Percentiles rank a stretch among this genome's conserved stretches.
Conservation (phyloP, 768 basidiomycete species). For the Kwoniella mangroviensis region DNA sequence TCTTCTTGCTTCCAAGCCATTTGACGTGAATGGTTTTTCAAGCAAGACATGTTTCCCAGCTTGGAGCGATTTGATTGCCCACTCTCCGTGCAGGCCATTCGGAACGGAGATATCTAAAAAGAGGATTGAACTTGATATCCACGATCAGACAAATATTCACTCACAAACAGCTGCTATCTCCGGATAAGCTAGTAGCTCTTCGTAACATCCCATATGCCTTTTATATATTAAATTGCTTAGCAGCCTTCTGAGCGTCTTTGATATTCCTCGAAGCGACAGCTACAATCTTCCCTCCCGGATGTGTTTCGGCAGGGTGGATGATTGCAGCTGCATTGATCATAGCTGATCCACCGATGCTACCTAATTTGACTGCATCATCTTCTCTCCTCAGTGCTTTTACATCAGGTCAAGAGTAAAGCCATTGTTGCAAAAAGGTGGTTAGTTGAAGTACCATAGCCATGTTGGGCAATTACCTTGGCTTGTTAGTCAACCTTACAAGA, state of each 20-base stretch:
- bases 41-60: conserved; percentile 21
- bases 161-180: conserved; percentile 19
- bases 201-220: conserved; percentile 22
- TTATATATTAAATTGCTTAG: conserved; percentile 10
- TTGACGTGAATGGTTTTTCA: conserved; percentile 18
- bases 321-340: conserved; percentile 21
- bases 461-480: neutral
- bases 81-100: conserved; percentile 17
- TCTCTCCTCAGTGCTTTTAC: conserved; percentile 13
- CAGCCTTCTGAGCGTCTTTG: conserved; percentile 11
- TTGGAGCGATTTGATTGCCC: conserved; percentile 21
- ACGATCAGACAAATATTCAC: neutral
- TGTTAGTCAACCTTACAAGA: too few relatives aligned
- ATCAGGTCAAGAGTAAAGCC: conserved; percentile 15
- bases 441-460: conserved; percentile 25
- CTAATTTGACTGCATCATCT: conserved; percentile 7
- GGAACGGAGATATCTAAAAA: conserved; percentile 8
- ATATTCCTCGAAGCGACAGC: conserved; percentile 12
- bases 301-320: conserved; percentile 18
- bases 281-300: conserved; percentile 16
- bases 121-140: too few relatives aligned
- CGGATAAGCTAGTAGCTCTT: conserved; percentile 17
- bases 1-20: conserved; percentile 13
- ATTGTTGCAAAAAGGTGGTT: conserved; percentile 19
- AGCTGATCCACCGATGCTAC: conserved; percentile 14